Conservation (phyloP, 306 rosid species). For the Prunus davidiana region DNA sequence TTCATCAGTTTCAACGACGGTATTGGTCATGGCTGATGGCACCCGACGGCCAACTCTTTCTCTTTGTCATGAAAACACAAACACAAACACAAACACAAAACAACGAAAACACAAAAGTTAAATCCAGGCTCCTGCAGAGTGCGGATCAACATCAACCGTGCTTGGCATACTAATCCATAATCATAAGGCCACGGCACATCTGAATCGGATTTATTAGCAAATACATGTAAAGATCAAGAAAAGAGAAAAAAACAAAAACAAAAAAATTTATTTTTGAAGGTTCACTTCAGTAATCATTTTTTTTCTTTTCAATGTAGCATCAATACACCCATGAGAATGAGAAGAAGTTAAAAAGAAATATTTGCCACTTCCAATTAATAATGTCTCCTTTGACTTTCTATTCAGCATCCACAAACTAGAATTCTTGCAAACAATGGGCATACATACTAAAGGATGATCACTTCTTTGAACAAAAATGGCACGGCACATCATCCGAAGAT, state of each 20-base stretch:
- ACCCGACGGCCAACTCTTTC: not conserved
- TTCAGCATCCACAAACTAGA: conserved; percentile 27
- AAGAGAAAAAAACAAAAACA: not conserved
- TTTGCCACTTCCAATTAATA: conserved; percentile 5
- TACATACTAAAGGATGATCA: conserved; percentile 15
- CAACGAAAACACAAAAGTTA: not conserved
- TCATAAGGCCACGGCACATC: not conserved
- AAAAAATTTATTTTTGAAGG: not conserved
- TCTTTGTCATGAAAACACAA: not conserved
- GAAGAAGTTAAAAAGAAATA: not conserved
- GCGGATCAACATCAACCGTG: too few relatives aligned
- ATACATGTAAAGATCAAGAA: not conserved
- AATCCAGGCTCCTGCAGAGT: too few relatives aligned
- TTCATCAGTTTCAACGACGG: not conserved
- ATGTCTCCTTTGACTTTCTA: conserved; percentile 17
- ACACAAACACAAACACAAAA: not conserved
- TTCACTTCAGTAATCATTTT: not conserved
- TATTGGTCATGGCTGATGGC: not conserved
- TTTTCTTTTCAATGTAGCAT: not conserved
- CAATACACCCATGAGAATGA: not conserved
- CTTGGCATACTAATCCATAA: too few relatives aligned
- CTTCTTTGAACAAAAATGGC: conserved; percentile 20
- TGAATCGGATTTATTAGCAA: not conserved
- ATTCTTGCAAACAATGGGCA: conserved; percentile 19
- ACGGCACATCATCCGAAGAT: conserved; percentile 4